Percentiles rank a stretch among this genome's conserved stretches.
phyloP scores from a whole-genome alignment of 306 rosid species.

The Spatholobus suberectus region DNA sequence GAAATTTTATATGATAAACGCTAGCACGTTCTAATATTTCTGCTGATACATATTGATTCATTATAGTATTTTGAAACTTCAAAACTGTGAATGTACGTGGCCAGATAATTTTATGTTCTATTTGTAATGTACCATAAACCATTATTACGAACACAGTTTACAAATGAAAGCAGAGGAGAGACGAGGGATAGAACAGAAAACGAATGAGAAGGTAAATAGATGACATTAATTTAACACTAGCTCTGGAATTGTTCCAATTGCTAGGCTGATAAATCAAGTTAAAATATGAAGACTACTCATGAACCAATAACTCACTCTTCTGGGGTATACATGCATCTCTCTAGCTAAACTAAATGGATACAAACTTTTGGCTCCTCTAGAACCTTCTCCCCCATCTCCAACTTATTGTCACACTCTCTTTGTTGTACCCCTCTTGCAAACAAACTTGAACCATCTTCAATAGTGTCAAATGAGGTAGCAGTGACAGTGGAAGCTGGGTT shows the following conservation, averaged over 20 bases:
- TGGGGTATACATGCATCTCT: no score
- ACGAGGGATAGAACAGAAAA: not conserved
- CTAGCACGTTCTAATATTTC: no score
- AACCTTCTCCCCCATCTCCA: not conserved
- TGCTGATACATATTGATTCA: no score
- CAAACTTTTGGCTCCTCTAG: slow-evolving; percentile 49
- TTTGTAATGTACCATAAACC: not conserved
- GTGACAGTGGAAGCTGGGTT: not conserved
- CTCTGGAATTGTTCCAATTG: not conserved
- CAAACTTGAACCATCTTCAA: slow-evolving; percentile 10
- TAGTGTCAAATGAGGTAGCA: not conserved
- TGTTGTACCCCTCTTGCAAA: not conserved
- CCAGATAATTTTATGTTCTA: not conserved
- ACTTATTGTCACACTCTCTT: not conserved
- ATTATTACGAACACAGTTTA: not conserved
- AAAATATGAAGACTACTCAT: not conserved
- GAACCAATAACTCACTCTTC: slow-evolving; percentile 23
- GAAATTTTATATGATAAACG: no score
- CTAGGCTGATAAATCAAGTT: not conserved
- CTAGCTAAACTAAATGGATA: slow-evolving; percentile 40
- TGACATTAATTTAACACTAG: not conserved
- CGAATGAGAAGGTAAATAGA: not conserved
- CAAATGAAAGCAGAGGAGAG: slow-evolving; percentile 24
- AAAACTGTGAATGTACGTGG: not conserved
- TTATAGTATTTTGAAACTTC: not conserved